A percentile compares a stretch with the other conserved stretches of the same genome.
These are phyloP conservation scores for Tolypocladium pustulatum DNA, from an alignment of 2,329 filamentous ascomycete species.

Conservation along the genomic window DNA sequence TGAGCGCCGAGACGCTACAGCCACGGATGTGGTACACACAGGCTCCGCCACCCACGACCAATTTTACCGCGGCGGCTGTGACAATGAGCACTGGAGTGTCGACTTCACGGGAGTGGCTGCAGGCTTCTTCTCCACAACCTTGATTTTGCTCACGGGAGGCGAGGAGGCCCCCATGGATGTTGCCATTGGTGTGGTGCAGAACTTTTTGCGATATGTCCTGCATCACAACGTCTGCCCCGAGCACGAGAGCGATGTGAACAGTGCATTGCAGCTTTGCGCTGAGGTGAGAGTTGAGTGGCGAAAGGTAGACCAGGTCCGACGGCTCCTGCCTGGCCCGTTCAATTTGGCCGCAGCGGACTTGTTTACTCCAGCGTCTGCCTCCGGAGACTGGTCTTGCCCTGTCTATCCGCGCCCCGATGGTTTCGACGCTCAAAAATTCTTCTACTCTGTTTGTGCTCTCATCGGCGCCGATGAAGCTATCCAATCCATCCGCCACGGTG, in stretches of 20 bases:
- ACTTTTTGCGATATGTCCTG: slow-evolving; percentile 82
- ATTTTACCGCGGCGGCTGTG: slow-evolving; percentile 41
- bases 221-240: slow-evolving; percentile 82
- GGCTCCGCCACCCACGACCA: slow-evolving; percentile 27
- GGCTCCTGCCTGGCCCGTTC: slow-evolving; percentile 63
- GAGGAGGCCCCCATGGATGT: slow-evolving; percentile 41
- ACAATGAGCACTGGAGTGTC: slow-evolving; percentile 55
- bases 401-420: slow-evolving; percentile 23
- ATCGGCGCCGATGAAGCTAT: slow-evolving; percentile 22
- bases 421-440: slow-evolving; percentile 29
- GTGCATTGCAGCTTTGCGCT: slow-evolving; percentile 57
- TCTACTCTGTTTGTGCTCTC: slow-evolving; percentile 33
- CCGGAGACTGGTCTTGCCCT: slow-evolving; percentile 18
- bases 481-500: slow-evolving; percentile 11
- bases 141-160: slow-evolving; percentile 46
- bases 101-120: slow-evolving; percentile 72
- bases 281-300: slow-evolving; percentile 57
- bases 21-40: slow-evolving; percentile 47
- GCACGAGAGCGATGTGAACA: slow-evolving; percentile 54
- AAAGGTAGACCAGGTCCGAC: slow-evolving; percentile 39
- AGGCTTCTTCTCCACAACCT: slow-evolving; percentile 60
- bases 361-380: slow-evolving; percentile 34
- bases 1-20: slow-evolving; percentile 53
- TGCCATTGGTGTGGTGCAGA: slow-evolving; percentile 60
- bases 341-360: slow-evolving; percentile 65